Evolutionary conservation across 192 early-diverging fungal genomes (phyloP).

Genomic region (Coemansia sp.): DNA sequence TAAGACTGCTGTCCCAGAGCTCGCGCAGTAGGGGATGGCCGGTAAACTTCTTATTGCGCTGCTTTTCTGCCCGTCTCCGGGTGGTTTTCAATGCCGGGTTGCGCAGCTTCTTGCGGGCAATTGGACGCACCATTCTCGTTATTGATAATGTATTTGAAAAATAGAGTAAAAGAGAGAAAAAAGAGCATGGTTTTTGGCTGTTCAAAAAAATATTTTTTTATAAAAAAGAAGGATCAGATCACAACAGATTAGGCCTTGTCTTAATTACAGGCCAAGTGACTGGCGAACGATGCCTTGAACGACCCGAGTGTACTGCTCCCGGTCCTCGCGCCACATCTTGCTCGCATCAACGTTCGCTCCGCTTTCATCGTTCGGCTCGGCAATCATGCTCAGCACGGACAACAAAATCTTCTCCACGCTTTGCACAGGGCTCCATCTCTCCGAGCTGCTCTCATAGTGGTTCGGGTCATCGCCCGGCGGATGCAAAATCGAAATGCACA

Average conservation of each 20-base stretch:
- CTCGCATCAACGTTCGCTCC: slow-evolving; percentile 98
- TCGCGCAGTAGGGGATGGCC: slow-evolving; percentile 63
- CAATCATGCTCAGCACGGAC: slow-evolving; percentile 92
- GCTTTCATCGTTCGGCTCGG: slow-evolving; percentile 98
- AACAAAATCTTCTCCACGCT: slow-evolving; percentile 97
- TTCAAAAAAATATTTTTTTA: neutral
- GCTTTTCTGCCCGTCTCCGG: slow-evolving; percentile 64
- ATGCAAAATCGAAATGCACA: slow-evolving; percentile 98
- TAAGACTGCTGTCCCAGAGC: slow-evolving; percentile 69
- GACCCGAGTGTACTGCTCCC: slow-evolving; percentile 77
- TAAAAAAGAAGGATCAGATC: neutral
- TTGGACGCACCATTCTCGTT: slow-evolving; percentile 61
- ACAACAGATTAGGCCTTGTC: neutral
- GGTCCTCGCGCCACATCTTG: slow-evolving; percentile 91
- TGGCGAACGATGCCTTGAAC: slow-evolving; percentile 74
- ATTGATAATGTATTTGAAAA: slow-evolving; percentile 3
- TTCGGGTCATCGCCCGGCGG: slow-evolving; percentile 97
- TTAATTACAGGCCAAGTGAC: slow-evolving; percentile 71
- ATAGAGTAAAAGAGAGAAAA: slow-evolving; percentile 13
- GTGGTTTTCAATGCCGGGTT: slow-evolving; percentile 63
- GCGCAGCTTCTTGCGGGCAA: slow-evolving; percentile 65
- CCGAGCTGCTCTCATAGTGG: slow-evolving; percentile 93
- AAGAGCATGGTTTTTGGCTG: neutral
- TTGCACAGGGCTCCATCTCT: slow-evolving; percentile 97
- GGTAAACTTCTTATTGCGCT: slow-evolving; percentile 59